Conservation (phyloP, 441 rosid genomes). For the Arabidopsis lyrata region DNA sequence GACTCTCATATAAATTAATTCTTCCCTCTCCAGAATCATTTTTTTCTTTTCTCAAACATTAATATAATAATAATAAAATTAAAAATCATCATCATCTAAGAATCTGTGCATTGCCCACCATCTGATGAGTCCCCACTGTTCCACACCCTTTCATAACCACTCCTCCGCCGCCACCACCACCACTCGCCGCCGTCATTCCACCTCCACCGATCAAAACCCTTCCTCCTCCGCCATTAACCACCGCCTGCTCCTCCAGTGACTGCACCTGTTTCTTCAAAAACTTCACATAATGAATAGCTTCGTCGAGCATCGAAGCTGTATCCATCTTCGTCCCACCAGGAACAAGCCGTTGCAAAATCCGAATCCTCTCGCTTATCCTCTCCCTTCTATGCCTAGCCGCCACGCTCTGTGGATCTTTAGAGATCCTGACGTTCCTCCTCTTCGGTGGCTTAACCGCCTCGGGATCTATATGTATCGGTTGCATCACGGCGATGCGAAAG, state of each 20-base stretch:
- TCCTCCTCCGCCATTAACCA: constrained; percentile 44
- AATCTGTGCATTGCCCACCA: constrained; percentile 61
- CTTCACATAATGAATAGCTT: constrained; percentile 91
- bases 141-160: constrained; percentile 56
- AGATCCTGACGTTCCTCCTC: constrained; percentile 87
- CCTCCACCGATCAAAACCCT: constrained; percentile 43
- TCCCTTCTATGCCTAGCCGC: constrained; percentile 92
- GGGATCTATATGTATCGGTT: constrained; percentile 90
- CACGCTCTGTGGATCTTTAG: constrained; percentile 95
- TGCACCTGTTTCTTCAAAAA: constrained; percentile 89
- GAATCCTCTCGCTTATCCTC: constrained; percentile 84
- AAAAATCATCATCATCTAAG: constrained; percentile 49
- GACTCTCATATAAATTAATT: constrained; percentile 19
- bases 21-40: constrained; percentile 3
- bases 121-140: constrained; percentile 48
- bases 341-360: constrained; percentile 89
- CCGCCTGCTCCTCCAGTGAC: constrained; percentile 67
- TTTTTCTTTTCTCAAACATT: neutral
- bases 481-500: constrained; percentile 90
- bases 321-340: constrained; percentile 99
- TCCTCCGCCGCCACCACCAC: constrained; percentile 46
- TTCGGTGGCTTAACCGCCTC: constrained; percentile 86
- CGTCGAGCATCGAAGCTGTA: constrained; percentile 94
- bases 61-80: constrained; percentile 33
- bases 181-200: constrained; percentile 33